Evolutionary conservation across 345 rosid genomes (phyloP), one percentile per base, ranked within the genome.

Genomic region (Iberis pinnata): DNA sequence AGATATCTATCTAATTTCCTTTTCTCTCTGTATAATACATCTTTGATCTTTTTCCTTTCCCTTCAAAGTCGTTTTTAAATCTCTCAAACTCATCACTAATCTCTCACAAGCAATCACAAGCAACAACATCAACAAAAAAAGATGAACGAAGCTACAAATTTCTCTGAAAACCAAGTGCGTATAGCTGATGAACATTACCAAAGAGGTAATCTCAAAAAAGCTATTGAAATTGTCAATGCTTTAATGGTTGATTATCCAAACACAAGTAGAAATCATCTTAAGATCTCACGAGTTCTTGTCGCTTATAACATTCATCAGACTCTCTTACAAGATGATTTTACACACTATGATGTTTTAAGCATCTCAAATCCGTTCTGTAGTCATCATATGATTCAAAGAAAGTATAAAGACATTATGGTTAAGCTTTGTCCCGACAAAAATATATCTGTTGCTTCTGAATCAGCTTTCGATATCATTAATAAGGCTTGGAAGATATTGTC

Each of bases 281-380:
- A 18, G 49, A n/a, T 43, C 20, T 43, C 50, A 4, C 51, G 43
- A 18, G 16, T 22, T 43, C 32, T 20, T 2, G 7, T 31, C 11
- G 61, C 61, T 1, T 45, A 56, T 44, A 1, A 18, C 31, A 33
- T 56, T 7, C 51, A 56, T 7, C n/a, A 29, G 33, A 29, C 1
- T 29, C 29, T 25, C 33, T 2, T 8, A 14, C 2, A 43, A 12
- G 12, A 14, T 5, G 7, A 8, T 14, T 7, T 11, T 7, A 43
- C 52, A 10, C 53, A 15, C 9, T 33, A 44, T n/a, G 15, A 33
- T 16, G n/a, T 40, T 11, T 27, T 57, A 2, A 8, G 14, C 13
- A 10, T 43, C 42, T 38, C 58, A n/a, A 19, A 1, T 29, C 51
- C 41, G 6, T 32, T 19, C 7, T 43, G 43, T 43, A 14, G 20